Evolutionary conservation across 768 basidiomycete genomes (phyloP).

Genomic region (Tubosaeta sp.): DNA sequence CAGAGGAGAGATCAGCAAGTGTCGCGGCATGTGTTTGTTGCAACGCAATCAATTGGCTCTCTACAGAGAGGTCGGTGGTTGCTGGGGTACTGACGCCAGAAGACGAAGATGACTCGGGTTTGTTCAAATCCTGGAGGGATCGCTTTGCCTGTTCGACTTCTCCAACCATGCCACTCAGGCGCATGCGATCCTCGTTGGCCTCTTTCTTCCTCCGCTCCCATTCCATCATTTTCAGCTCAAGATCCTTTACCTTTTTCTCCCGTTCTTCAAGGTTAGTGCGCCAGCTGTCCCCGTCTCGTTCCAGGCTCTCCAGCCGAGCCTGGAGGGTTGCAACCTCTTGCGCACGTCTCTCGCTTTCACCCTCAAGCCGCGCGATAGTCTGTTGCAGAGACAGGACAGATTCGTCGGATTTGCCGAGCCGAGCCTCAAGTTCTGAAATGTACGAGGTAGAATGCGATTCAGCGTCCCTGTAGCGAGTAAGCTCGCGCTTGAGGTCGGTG

Average conservation of each 20-base stretch:
- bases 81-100: constrained; percentile 29
- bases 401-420: constrained; percentile 74
- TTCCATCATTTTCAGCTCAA: constrained; percentile 76
- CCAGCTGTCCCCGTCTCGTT: constrained; percentile 77
- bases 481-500: constrained; percentile 79
- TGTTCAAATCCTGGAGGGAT: constrained; percentile 49
- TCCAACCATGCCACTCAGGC: constrained; percentile 63
- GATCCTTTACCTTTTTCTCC: constrained; percentile 67
- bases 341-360: constrained; percentile 68
- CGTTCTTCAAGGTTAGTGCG: constrained; percentile 79
- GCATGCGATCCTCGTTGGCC: constrained; percentile 59
- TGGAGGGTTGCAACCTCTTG: constrained; percentile 71
- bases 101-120: constrained; percentile 28
- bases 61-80: constrained; percentile 38
- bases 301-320: constrained; percentile 61
- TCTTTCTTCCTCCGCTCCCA: constrained; percentile 72
- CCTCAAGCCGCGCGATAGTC: constrained; percentile 73
- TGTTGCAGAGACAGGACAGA: constrained; percentile 65
- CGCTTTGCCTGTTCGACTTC: constrained; percentile 69
- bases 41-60: constrained; percentile 66
- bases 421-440: constrained; percentile 81
- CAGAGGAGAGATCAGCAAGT: constrained; percentile 69
- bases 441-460: constrained; percentile 73
- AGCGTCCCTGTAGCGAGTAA: constrained; percentile 69
- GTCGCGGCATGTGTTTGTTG: constrained; percentile 81